Base-by-base conservation (phyloP, 192 early-diverging fungal species). In the Jimgerdemannia lactiflua region DNA sequence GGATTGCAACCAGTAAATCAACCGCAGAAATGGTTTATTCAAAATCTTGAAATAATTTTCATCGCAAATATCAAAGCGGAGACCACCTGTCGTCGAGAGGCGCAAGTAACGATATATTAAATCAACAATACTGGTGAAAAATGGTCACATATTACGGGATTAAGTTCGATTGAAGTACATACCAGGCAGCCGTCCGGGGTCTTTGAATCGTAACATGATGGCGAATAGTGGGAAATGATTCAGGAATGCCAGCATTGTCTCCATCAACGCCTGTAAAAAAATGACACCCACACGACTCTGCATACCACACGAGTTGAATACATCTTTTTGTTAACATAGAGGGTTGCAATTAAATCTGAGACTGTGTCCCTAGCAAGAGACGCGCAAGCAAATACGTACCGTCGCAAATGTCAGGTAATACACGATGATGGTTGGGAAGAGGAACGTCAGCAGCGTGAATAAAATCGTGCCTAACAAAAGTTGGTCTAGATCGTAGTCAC, bases 221-320 rank as follows among this genome's bases (percentile, higher is more conserved):
- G 95, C 96, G 86, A 98, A 98, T 10, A 98, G 81, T 14, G 98
- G 98, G 77, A 97, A 98, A 78, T 99, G 98, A 78, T 99, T 99
- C 39, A 99, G 82, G 65, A 96, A 88, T 0, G 94, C 95, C 18
- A 99, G 81, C 3, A 94, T 29, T 10, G 96, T 93, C 79, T 99
- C 96, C 81, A 94, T 82, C 3, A 89, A 78, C 1, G 91, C 94
- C 76, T 97, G 94, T 3, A 93, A 84, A 71, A 91, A 86, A 29
- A 97, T 91, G 29, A 97, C 89, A 2, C 86, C 89, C 1, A 98
- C 85, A 14, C 96, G 91, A 71, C 92, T 89, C 90, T 95, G 39
- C 18, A 14, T 19, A 10, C 54, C 39, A 11, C 42, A 42, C 49
- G 40, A 0, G 19, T 42, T 54, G 29, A 4, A 71, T 78, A 29